Evolutionary conservation across 768 basidiomycete species (phyloP).

Genomic region (Leucocoprinus birnbaumii): DNA sequence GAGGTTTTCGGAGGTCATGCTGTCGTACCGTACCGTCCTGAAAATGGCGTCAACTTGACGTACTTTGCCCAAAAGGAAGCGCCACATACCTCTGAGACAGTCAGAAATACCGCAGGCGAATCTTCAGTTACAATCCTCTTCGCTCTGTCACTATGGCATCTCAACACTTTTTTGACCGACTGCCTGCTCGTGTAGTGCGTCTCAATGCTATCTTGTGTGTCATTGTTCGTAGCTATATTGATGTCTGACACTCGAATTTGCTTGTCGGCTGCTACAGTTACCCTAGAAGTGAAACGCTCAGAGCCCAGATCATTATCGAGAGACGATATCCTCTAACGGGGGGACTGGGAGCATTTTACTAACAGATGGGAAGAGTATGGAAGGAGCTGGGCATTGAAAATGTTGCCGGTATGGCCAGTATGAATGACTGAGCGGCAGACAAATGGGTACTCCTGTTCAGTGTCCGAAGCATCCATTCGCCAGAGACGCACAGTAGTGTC

Average conservation of each 20-base stretch:
- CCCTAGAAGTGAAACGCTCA: conserved; percentile 34
- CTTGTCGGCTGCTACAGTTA: conserved; percentile 70
- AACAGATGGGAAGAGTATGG: conserved; percentile 79
- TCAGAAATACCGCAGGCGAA: conserved; percentile 71
- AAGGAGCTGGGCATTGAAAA: conserved; percentile 82
- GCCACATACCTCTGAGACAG: conserved; percentile 67
- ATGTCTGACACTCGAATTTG: conserved; percentile 81
- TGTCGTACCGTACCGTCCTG: conserved; percentile 88
- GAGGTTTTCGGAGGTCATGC: conserved; percentile 74
- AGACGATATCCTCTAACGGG: not conserved
- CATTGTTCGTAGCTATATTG: conserved; percentile 33
- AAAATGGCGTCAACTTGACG: not conserved
- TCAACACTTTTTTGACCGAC: conserved; percentile 50
- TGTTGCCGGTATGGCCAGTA: conserved; percentile 81
- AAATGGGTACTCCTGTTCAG: conserved; percentile 56
- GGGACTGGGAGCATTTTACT: conserved; percentile 18
- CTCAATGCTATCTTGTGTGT: conserved; percentile 37
- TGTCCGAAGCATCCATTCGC: conserved; percentile 53
- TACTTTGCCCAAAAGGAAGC: conserved; percentile 1
- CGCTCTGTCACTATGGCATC: conserved; percentile 70
- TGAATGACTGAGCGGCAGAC: conserved; percentile 62
- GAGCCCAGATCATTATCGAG: conserved; percentile 15
- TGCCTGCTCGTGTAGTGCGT: conserved; percentile 43
- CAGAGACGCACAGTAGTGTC: conserved; percentile 80
- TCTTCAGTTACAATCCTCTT: conserved; percentile 82